These are phyloP conservation scores for Backusella mclennaniae DNA, from an alignment of 192 early-diverging fungal species.

Conservation along the genomic window DNA sequence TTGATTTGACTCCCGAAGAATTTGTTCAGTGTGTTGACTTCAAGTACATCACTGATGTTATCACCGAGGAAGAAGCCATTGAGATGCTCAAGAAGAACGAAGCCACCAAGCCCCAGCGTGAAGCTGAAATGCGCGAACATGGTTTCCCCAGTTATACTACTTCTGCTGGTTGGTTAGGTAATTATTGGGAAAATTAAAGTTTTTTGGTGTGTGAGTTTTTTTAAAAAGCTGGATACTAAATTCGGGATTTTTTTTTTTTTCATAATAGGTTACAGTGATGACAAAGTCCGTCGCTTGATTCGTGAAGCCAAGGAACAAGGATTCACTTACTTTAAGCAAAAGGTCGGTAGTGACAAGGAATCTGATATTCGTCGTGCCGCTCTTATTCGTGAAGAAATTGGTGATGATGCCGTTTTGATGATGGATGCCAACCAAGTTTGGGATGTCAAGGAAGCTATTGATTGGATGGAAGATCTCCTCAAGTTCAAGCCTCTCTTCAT, in stretches of 20 bases:
- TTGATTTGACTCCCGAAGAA: conserved; percentile 41
- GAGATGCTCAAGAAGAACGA: conserved; percentile 39
- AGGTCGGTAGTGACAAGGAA: conserved; percentile 37
- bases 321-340: conserved; percentile 48
- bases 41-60: conserved; percentile 44
- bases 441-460: conserved; percentile 48
- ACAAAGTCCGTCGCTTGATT: conserved; percentile 34
- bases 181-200: neutral
- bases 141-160: conserved; percentile 46
- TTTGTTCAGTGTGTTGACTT: conserved; percentile 43
- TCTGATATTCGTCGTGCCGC: conserved; percentile 38
- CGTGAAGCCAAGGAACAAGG: conserved; percentile 41
- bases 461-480: conserved; percentile 43
- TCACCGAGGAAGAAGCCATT: conserved; percentile 41
- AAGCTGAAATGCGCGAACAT: conserved; percentile 31
- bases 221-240: neutral
- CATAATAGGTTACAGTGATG: conserved; percentile 40
- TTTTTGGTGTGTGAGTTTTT: neutral
- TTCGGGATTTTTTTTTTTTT: neutral
- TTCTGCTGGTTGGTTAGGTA: conserved; percentile 43
- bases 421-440: conserved; percentile 52
- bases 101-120: conserved; percentile 34
- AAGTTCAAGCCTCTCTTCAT: conserved; percentile 45
- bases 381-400: conserved; percentile 44
- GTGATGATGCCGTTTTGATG: conserved; percentile 41